phyloP scores from a whole-genome alignment of 192 early-diverging fungal genomes.

The Phycomyces blakesleeanus region DNA sequence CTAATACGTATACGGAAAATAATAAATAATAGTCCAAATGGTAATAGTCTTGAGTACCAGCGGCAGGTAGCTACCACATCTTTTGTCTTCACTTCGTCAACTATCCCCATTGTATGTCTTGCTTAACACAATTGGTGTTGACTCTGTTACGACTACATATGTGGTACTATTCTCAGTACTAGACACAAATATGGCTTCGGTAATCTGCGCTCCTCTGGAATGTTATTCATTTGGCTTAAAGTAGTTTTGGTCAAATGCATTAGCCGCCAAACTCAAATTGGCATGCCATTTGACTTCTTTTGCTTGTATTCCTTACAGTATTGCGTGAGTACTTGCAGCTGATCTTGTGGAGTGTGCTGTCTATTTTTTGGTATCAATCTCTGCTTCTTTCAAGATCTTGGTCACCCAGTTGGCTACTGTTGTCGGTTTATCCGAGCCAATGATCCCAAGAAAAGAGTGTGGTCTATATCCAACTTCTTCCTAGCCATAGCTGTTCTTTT shows the following conservation, averaged over 20 bases:
- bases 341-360: not conserved
- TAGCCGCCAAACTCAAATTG: not conserved
- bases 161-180: too few species aligned
- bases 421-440: not conserved
- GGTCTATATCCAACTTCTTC: not conserved
- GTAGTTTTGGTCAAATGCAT: not conserved
- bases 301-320: not conserved
- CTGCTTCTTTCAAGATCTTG: not conserved
- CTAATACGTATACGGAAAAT: too few species aligned
- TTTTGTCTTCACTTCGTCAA: too few species aligned
- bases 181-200: too few species aligned
- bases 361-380: not conserved
- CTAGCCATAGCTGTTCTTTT: not conserved
- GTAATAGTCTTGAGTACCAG: too few species aligned
- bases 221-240: not conserved
- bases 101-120: too few species aligned
- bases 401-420: conserved; percentile 9
- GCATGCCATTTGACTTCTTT: not conserved
- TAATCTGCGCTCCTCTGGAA: too few species aligned
- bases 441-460: not conserved
- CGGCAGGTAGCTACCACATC: too few species aligned
- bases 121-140: too few species aligned
- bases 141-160: too few species aligned
- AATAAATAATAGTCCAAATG: too few species aligned
- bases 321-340: conserved; percentile 3